phyloP scores from a whole-genome alignment of 2,329 filamentous ascomycete species.

The Talaromyces sp. region DNA sequence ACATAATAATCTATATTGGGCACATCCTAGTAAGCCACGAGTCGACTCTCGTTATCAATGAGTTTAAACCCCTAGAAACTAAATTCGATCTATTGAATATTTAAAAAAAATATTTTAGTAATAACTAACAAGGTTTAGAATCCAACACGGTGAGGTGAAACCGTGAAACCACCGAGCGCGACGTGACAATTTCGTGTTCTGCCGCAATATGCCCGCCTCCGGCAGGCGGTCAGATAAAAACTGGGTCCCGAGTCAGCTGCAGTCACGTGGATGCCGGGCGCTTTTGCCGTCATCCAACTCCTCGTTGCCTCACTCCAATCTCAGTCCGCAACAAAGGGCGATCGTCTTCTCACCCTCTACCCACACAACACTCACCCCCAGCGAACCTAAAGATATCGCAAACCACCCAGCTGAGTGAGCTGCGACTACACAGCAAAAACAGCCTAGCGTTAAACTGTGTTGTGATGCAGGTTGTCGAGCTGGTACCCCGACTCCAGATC shows the following conservation, averaged over 20 bases:
- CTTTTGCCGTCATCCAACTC: constrained; percentile 13
- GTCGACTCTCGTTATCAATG: too few species aligned
- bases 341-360: background rate
- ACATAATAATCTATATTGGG: background rate
- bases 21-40: background rate
- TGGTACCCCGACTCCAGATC: constrained; percentile 6
- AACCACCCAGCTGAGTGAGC: background rate
- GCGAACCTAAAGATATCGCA: background rate
- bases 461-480: constrained; percentile 11
- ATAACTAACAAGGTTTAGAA: background rate
- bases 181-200: background rate
- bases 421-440: background rate
- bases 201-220: background rate
- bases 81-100: background rate
- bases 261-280: constrained; percentile 12
- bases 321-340: constrained; percentile 11
- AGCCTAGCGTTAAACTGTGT: background rate
- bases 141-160: background rate
- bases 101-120: background rate
- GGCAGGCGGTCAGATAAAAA: constrained; percentile 1
- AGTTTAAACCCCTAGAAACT: background rate
- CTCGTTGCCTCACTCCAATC: constrained; percentile 11
- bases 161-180: background rate
- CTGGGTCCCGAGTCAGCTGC: constrained; percentile 1
- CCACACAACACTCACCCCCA: background rate